These are phyloP conservation scores for Verbascum thapsus DNA, from an alignment of 257 asterid species.

Conservation along the genomic window DNA sequence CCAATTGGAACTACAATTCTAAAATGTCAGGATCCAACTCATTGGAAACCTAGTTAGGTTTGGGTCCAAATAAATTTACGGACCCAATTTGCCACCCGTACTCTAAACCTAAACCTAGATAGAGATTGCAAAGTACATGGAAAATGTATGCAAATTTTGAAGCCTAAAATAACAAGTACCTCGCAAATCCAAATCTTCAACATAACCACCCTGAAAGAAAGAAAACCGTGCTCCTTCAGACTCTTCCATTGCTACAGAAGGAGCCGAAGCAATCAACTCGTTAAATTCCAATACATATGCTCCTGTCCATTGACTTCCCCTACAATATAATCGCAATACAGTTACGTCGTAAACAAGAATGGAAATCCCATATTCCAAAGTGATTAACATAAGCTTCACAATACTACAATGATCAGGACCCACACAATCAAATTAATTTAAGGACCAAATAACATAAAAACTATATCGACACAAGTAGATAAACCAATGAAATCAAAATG, in stretches of 20 bases:
- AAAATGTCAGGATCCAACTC: too few species aligned
- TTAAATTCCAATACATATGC: slow-evolving; percentile 69
- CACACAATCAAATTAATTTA: background rate
- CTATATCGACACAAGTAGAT: slow-evolving; percentile 6
- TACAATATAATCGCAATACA: slow-evolving; percentile 34
- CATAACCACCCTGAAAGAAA: slow-evolving; percentile 83
- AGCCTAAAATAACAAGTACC: slow-evolving; percentile 46
- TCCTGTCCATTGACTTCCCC: slow-evolving; percentile 95
- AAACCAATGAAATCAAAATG: background rate
- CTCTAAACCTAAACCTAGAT: slow-evolving; percentile 6
- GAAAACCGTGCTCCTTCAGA: slow-evolving; percentile 86
- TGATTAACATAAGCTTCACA: background rate
- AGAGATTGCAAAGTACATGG: background rate
- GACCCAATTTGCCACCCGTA: too few species aligned
- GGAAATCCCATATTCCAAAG: background rate
- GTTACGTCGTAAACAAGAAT: slow-evolving; percentile 7
- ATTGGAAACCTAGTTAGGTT: too few species aligned
- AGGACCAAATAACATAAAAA: background rate
- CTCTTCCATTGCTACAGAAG: slow-evolving; percentile 43
- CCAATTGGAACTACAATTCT: too few species aligned
- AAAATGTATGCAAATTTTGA: slow-evolving; percentile 3
- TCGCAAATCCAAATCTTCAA: slow-evolving; percentile 65
- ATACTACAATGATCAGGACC: background rate
- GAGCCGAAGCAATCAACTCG: slow-evolving; percentile 67
- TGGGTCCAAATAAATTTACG: too few species aligned